Evolutionary conservation across 116 monocot species (phyloP), one percentile per base, ranked within the genome.

Genomic region (Zostera marina): DNA sequence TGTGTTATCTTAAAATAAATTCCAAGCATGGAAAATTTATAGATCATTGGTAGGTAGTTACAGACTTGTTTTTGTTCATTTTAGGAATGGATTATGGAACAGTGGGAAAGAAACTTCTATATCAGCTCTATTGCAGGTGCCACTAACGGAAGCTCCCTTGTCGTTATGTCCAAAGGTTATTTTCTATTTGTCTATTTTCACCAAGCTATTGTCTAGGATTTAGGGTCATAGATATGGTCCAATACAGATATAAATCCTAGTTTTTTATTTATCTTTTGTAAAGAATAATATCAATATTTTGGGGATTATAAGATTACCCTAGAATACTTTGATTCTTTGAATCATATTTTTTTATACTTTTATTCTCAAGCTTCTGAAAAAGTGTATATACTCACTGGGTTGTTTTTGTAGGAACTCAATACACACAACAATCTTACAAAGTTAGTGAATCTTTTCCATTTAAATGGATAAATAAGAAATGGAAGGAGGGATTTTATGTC

Each of bases 71-170:
- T 3, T 32, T 32, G 32, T 22, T 68, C 9, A 53, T 69, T 70
- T 6, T 53, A 91, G 92, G 92, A 92, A 74, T 92, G 92, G 92
- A 87, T 87, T 59, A 87, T 92, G 92, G 87, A 92, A 54, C 92
- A 92, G 47, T 92, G 92, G 92, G 92, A 92, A 69, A 86, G 78
- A 66, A 92, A 83, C 61, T 87, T 80, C 70, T 92, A 92, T 65
- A 92, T 92, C 26, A 92, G 74, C 68, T 82, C 92, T 51, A 63
- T 92, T 61, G 87, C 92, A 52, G 92, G 92, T 21, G 80, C 87
- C 63, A 83, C 74, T 42, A 81, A 92, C 63, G 91, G 91, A 19
- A 77, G 79, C 65, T 92, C 92, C 21, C 71, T 92, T 60, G 92
- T 92, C 47, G 83, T 92, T 15, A 92, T 92, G 92, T 92, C 92